Base-by-base conservation (phyloP, 768 basidiomycete species). In the Calvatia gigantea region DNA sequence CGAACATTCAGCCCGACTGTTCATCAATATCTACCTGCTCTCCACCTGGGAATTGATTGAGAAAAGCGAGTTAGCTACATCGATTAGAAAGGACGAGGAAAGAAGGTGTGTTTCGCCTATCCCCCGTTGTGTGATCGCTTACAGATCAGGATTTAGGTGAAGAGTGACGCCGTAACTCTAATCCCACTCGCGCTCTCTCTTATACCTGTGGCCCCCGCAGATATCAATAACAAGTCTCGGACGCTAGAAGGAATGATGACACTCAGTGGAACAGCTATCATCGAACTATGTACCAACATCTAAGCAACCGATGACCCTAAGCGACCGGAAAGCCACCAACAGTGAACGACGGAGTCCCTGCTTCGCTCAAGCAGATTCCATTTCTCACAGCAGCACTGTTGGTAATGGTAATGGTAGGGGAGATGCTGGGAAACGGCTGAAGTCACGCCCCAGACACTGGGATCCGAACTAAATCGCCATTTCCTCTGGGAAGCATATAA, bases 41-140 rank as follows among this genome's bases (percentile, higher is more conserved):
- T n/a, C n/a, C n/a, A n/a, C n/a, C n/a, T 93, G 91, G 91, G 82
- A 81, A 0, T 81, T 92, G 82, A 89, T 92, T 52, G 89, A 93
- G 68, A 88, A 90, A 58, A 91, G 90, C 67, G 86, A 89, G 68
- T 72, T 93, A 27, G 91, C 91, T 2, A 82, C 78, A 67, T 80
- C 83, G 12, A 84, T 91, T 54, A 73, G 84, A 49, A 72, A 79
- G 55, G 68, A 66, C 41, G 80, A 85, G 65, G 80, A 73, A 80
- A 79, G 70, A 78, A 80, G 70, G 80, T 80, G 9, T 6, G 67
- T 60, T 42, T 25, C 23, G 19, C 33, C 33, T 50, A 27, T 12
- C 37, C 53, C 1, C 51, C 21, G 17, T 17, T n/a, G 23, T 37
- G 23, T 4, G 21, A 33, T 33, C 19, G 19, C 27, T 48, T 52